Conservation (phyloP, 1,284 basidiomycete species). For the Amylostereum areolatum region DNA sequence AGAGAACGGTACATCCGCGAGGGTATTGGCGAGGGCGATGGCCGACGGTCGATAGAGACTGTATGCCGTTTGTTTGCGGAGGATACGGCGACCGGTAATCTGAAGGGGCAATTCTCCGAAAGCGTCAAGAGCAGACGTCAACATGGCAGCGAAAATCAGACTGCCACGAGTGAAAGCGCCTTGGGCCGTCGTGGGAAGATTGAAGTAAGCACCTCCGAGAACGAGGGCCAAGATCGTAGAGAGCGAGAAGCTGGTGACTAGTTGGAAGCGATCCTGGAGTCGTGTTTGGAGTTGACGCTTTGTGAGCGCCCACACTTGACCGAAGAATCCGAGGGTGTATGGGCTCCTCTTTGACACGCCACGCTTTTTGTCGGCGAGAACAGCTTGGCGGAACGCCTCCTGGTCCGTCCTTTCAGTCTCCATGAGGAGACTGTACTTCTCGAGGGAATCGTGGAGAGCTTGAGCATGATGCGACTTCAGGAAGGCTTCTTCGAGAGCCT, state of each 20-base stretch:
- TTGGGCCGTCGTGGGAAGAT: conserved; percentile 65
- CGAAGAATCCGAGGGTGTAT: conserved; percentile 77
- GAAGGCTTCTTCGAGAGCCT: conserved; percentile 68
- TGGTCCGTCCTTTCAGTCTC: conserved; percentile 59
- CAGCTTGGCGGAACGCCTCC: conserved; percentile 71
- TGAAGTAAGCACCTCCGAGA: conserved; percentile 71
- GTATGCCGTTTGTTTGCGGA: conserved; percentile 71
- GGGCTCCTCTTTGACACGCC: conserved; percentile 82
- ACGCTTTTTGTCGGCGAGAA: conserved; percentile 74
- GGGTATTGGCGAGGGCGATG: conserved; percentile 64
- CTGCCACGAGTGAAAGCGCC: conserved; percentile 87
- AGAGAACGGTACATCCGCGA: conserved; percentile 75
- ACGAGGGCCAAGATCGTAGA: conserved; percentile 65
- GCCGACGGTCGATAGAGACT: conserved; percentile 80
- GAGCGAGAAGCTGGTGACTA: conserved; percentile 65
- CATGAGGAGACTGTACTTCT: conserved; percentile 60
- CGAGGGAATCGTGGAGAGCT: conserved; percentile 44
- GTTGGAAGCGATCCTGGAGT: conserved; percentile 79
- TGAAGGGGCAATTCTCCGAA: conserved; percentile 72
- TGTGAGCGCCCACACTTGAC: conserved; percentile 70
- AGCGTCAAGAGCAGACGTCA: conserved; percentile 73
- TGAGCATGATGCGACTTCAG: conserved; percentile 44
- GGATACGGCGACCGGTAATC: conserved; percentile 74
- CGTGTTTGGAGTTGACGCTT: conserved; percentile 74
- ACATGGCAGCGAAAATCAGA: conserved; percentile 71